Percentiles rank a stretch among this genome's conserved stretches.
These are phyloP conservation scores for Rhizopus arrhizus DNA, from an alignment of 371 early-diverging fungal genomes.

Conservation along the genomic window DNA sequence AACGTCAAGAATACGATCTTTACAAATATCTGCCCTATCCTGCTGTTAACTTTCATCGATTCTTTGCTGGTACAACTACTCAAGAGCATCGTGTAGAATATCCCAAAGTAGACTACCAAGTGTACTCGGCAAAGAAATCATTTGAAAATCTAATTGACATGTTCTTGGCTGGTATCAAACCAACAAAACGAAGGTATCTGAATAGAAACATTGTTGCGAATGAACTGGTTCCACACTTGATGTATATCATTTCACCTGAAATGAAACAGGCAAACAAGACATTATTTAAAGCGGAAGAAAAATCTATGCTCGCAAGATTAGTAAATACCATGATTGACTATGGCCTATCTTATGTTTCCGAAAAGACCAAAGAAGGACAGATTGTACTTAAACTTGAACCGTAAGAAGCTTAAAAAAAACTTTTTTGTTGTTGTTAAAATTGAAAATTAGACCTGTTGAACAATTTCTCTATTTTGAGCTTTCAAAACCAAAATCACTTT, in stretches of 20 bases:
- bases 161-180: constrained; percentile 57
- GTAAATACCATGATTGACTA: constrained; percentile 75
- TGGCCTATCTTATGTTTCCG: constrained; percentile 75
- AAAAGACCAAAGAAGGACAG: constrained; percentile 70
- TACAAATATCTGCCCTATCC: constrained; percentile 74
- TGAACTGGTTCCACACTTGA: constrained; percentile 68
- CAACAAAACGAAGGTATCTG: constrained; percentile 51
- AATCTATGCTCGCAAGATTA: constrained; percentile 57
- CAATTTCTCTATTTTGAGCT: constrained; percentile 49
- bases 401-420: constrained; percentile 48
- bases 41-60: constrained; percentile 75
- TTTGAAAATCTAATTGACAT: constrained; percentile 60
- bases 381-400: constrained; percentile 77
- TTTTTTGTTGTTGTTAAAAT: background rate
- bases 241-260: constrained; percentile 79
- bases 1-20: constrained; percentile 54
- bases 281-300: constrained; percentile 74
- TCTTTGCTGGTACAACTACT: constrained; percentile 73
- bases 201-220: constrained; percentile 48
- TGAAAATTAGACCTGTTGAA: constrained; percentile 59
- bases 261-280: constrained; percentile 75
- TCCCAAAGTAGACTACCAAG: constrained; percentile 78
- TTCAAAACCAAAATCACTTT: constrained; percentile 39
- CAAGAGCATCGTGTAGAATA: constrained; percentile 73
- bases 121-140: constrained; percentile 52